These are phyloP conservation scores for Turritis glabra DNA, from an alignment of 345 rosid species.

Conservation along the genomic window DNA sequence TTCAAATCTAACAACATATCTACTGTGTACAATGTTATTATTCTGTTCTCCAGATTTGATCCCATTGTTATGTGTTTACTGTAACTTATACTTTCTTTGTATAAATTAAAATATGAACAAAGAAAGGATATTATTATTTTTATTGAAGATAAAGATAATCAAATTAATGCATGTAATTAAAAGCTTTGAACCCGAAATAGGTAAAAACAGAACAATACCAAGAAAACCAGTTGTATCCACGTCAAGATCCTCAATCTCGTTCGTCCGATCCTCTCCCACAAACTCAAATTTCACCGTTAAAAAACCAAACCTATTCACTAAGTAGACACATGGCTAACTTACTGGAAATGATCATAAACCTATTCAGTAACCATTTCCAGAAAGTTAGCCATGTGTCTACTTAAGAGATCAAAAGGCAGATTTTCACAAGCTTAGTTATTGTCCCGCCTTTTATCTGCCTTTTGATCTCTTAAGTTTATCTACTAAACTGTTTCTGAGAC, in stretches of 20 bases:
- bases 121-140: not conserved
- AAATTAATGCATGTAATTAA: conserved; percentile 31
- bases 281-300: conserved; percentile 13
- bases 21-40: not conserved
- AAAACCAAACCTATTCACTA: not conserved
- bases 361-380: too few relatives aligned
- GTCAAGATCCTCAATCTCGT: conserved; percentile 20
- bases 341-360: not conserved
- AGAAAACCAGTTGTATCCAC: conserved; percentile 26
- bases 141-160: not conserved
- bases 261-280: conserved; percentile 21
- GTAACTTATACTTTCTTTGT: not conserved
- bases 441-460: conserved; percentile 1
- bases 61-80: not conserved
- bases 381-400: too few relatives aligned
- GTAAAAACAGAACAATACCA: conserved; percentile 9
- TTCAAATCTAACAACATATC: not conserved
- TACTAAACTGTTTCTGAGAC: conserved; percentile 1
- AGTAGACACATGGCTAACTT: conserved; percentile 20
- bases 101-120: not conserved
- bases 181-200: conserved; percentile 22
- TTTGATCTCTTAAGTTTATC: not conserved
- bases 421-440: conserved; percentile 4
- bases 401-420: too few relatives aligned
- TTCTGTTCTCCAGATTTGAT: not conserved